phyloP scores from a whole-genome alignment of 208 protist genomes.

The Borovskyia barvae region DNA sequence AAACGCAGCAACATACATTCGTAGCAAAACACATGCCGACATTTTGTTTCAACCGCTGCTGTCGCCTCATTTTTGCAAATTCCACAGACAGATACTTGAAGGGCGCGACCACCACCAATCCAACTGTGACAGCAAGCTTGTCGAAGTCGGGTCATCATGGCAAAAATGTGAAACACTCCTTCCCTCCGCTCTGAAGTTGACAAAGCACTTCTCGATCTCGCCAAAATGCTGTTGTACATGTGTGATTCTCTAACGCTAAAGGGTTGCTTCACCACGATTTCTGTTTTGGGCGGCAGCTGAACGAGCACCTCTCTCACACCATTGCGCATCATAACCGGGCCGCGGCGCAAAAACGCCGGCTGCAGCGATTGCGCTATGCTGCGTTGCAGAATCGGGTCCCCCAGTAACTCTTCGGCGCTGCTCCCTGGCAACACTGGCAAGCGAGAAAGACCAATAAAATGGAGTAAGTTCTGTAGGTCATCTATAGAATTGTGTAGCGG shows the following conservation, averaged over 20 bases:
- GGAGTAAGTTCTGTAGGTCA: constrained; percentile 90
- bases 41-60: constrained; percentile 55
- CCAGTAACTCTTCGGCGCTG: constrained; percentile 73
- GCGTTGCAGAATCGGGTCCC: constrained; percentile 73
- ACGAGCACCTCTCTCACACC: constrained; percentile 79
- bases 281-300: constrained; percentile 73
- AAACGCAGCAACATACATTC: constrained; percentile 83
- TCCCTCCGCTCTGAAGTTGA: constrained; percentile 59
- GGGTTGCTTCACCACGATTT: constrained; percentile 56
- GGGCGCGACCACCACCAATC: constrained; percentile 66
- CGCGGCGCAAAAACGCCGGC: constrained; percentile 80
- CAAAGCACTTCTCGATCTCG: constrained; percentile 69
- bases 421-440: constrained; percentile 73
- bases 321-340: constrained; percentile 88
- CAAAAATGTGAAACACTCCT: constrained; percentile 88
- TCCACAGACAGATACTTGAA: constrained; percentile 72
- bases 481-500: constrained; percentile 93
- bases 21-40: constrained; percentile 86
- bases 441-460: constrained; percentile 76
- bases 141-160: constrained; percentile 92
- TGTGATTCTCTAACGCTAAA: constrained; percentile 76
- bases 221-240: constrained; percentile 88
- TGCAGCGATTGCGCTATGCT: constrained; percentile 86
- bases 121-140: constrained; percentile 92
- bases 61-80: constrained; percentile 76